Evolutionary conservation across 2,329 filamentous ascomycete genomes (phyloP).

Genomic region (Calonectria hawksworthii): DNA sequence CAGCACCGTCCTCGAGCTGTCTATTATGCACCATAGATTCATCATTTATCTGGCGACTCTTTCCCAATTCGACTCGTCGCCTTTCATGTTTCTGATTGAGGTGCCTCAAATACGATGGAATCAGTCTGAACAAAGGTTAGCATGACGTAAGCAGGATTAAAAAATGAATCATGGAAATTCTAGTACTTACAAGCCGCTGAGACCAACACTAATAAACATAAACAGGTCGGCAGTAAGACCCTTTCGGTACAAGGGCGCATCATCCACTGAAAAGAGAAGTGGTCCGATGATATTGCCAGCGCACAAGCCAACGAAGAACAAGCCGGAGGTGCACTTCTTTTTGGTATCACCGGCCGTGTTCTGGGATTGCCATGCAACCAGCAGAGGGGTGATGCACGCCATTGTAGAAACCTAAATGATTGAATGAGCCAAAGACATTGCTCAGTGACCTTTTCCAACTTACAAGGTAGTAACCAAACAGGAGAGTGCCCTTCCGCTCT

Average conservation of each 20-base stretch:
- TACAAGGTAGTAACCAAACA: slow-evolving; percentile 72
- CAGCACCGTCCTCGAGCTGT: not conserved
- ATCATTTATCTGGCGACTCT: slow-evolving; percentile 67
- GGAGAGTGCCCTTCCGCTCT: slow-evolving; percentile 61
- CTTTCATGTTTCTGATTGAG: not conserved
- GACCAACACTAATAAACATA: slow-evolving; percentile 67
- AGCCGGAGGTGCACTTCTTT: slow-evolving; percentile 72
- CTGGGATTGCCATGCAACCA: slow-evolving; percentile 69
- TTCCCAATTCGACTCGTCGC: slow-evolving; percentile 68
- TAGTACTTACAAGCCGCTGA: not conserved
- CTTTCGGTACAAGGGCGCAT: slow-evolving; percentile 51
- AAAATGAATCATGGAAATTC: not conserved
- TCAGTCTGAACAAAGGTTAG: not conserved
- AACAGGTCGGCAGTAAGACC: slow-evolving; percentile 70
- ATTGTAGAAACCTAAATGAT: slow-evolving; percentile 45
- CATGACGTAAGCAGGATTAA: too few species aligned
- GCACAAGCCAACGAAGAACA: slow-evolving; percentile 73
- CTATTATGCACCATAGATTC: slow-evolving; percentile 57
- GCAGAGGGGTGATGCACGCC: slow-evolving; percentile 55
- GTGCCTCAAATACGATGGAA: not conserved
- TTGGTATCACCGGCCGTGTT: slow-evolving; percentile 78
- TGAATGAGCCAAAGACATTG: not conserved
- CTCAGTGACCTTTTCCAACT: not conserved
- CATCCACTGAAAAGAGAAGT: slow-evolving; percentile 47
- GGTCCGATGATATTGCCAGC: slow-evolving; percentile 74